Conservation (phyloP, 768 basidiomycete genomes). For the Serendipita indica region DNA sequence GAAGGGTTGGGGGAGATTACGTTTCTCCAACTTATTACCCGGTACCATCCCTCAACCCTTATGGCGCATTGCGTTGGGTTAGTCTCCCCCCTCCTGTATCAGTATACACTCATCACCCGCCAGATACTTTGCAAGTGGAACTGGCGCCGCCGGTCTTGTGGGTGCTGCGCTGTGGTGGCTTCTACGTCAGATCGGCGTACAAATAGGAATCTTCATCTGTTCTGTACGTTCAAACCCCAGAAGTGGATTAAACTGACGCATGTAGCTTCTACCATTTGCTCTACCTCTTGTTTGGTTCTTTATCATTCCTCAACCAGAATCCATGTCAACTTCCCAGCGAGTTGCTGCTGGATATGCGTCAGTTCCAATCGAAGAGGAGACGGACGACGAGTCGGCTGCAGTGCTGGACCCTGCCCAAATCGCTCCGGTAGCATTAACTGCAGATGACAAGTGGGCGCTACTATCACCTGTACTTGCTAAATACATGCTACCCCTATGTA, state of each 20-base stretch:
- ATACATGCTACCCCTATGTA: slow-evolving; percentile 91
- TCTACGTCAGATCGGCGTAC: slow-evolving; percentile 69
- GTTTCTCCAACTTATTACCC: slow-evolving; percentile 84
- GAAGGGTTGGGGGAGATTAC: slow-evolving; percentile 86
- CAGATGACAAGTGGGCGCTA: slow-evolving; percentile 63
- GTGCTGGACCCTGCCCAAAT: slow-evolving; percentile 30
- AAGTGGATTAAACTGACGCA: background rate
- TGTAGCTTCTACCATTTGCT: slow-evolving; percentile 64
- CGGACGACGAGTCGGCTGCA: slow-evolving; percentile 13
- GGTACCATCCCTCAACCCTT: slow-evolving; percentile 51
- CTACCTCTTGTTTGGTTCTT: slow-evolving; percentile 66
- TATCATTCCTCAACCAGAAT: slow-evolving; percentile 55
- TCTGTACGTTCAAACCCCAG: slow-evolving; percentile 36
- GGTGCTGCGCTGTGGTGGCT: slow-evolving; percentile 96
- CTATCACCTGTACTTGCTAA: slow-evolving; percentile 61
- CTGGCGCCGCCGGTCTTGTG: slow-evolving; percentile 84
- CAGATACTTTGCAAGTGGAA: slow-evolving; percentile 87
- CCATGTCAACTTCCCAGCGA: slow-evolving; percentile 22
- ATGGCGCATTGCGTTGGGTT: slow-evolving; percentile 74
- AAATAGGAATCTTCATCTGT: slow-evolving; percentile 66
- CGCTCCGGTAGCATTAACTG: slow-evolving; percentile 39
- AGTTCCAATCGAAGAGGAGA: slow-evolving; percentile 26
- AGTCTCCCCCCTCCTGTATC: slow-evolving; percentile 14
- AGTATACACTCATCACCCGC: background rate
- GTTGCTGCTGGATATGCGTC: slow-evolving; percentile 17